Evolutionary conservation across 2,329 filamentous ascomycete species (phyloP), one percentile per base, ranked within the genome.

Genomic region (Alternaria triticina): DNA sequence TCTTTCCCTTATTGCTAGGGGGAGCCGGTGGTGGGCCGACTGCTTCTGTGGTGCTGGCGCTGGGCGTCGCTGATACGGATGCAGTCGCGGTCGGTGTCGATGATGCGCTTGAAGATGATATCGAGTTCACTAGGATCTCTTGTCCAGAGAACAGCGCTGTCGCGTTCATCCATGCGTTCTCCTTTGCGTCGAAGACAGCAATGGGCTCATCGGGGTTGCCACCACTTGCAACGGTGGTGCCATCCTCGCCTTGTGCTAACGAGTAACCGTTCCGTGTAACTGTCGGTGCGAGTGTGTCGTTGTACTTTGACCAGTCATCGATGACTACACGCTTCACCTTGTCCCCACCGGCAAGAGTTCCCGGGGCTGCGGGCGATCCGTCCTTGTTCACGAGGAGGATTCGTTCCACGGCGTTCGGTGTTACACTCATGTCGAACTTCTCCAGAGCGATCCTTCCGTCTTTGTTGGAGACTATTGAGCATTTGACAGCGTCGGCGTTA

Each of bases 381-480:
- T 85, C 83, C 11, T 85, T 85, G 65, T 88, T 86, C 51, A 91
- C 79, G 13, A 97, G 79, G 17, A 93, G 86, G 30, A 90, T 88
- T 59, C 91, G 88, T 30, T 87, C 87, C 46, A 97, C 91, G 7
- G 83, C 81, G 75, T 96, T 97, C 4, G 95, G 94, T 0, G 90
- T 88, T 10, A 85, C 84, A 13, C 86, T 86, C 81, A 94, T 86
- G 75, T 97, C 89, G 71, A 96, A 97, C 11, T 89, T 88, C 70
- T 94, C 89, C 17, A 98, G 82, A 43, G 90, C 88, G 75, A 92
- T 94, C 79, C 91, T 94, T 27, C 87, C 89, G 77, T 97, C 93
- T 45, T 88, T 86, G 22, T 91, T 91, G 12, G 84, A 82, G n/a
- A 96, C 81, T 5, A 97, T 74, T 0, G 88, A 84, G 25, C 87